Percentiles rank a stretch among this genome's conserved stretches.
Evolutionary conservation across 345 rosid genomes (phyloP).

Genomic region (Populus deltoides): DNA sequence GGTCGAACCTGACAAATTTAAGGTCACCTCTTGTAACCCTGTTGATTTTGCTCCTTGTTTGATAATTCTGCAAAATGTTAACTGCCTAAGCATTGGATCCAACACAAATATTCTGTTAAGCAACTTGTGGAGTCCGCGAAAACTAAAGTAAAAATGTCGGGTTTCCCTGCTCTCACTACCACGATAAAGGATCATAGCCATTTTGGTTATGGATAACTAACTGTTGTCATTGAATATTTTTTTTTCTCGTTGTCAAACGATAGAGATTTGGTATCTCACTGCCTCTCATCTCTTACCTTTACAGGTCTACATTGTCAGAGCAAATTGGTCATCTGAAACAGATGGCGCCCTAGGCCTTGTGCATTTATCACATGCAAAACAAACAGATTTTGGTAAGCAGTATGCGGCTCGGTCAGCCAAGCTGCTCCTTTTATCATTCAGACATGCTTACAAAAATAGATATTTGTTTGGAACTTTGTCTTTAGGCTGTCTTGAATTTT

Average conservation of each 20-base stretch:
- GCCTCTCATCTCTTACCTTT: background rate
- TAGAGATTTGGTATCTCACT: background rate
- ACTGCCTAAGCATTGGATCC: background rate
- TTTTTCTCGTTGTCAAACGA: background rate
- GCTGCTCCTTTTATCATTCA: background rate
- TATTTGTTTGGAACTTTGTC: background rate
- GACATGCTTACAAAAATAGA: background rate
- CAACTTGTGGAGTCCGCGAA: background rate
- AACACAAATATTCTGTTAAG: background rate
- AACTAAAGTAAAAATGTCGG: background rate
- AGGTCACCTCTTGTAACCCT: constrained; percentile 12
- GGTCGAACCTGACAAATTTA: constrained; percentile 23
- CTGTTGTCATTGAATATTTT: background rate
- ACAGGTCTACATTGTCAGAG: constrained; percentile 16
- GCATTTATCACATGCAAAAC: background rate
- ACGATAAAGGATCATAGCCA: background rate
- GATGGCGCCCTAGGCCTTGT: constrained; percentile 23
- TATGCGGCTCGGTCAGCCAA: background rate
- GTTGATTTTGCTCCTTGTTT: background rate
- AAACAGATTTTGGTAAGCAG: background rate
- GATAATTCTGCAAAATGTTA: background rate
- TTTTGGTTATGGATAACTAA: background rate
- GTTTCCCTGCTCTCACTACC: background rate
- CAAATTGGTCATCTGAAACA: background rate
- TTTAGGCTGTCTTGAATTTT: background rate